These are phyloP conservation scores for Phytophthora tentaculata DNA, from an alignment of 352 stramenopile species.

Conservation along the genomic window DNA sequence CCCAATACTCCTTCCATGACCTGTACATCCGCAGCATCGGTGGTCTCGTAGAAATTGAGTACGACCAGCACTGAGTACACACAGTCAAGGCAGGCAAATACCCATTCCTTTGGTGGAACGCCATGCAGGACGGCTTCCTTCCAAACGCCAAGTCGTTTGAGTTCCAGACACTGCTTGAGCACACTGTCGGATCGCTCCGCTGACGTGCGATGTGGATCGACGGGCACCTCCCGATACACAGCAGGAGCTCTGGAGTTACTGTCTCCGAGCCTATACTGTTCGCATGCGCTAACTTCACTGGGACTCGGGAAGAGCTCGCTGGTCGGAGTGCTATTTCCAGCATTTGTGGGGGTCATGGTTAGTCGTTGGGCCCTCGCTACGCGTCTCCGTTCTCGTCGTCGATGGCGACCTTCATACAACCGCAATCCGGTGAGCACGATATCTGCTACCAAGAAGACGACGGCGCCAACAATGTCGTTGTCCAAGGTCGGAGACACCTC, in stretches of 20 bases:
- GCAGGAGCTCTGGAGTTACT: slow-evolving; percentile 7
- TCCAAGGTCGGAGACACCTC: slow-evolving; percentile 25
- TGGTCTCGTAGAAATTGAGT: slow-evolving; percentile 39
- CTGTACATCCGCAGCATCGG: slow-evolving; percentile 11
- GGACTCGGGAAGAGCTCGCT: slow-evolving; percentile 13
- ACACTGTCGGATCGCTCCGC: slow-evolving; percentile 19
- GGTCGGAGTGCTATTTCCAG: not conserved
- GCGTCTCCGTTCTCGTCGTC: slow-evolving; percentile 16
- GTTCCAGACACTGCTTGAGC: slow-evolving; percentile 23
- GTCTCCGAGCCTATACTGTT: not conserved
- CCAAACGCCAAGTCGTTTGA: slow-evolving; percentile 30
- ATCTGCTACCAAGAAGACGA: slow-evolving; percentile 40
- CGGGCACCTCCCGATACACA: slow-evolving; percentile 10
- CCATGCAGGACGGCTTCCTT: slow-evolving; percentile 16
- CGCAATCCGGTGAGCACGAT: slow-evolving; percentile 29
- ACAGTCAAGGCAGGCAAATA: slow-evolving; percentile 22
- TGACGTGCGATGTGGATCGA: slow-evolving; percentile 1
- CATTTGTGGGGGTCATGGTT: slow-evolving; percentile 23
- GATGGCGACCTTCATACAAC: slow-evolving; percentile 26
- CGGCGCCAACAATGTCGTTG: slow-evolving; percentile 33
- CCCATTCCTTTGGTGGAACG: slow-evolving; percentile 29
- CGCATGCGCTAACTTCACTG: not conserved
- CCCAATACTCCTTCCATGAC: not conserved
- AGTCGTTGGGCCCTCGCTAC: slow-evolving; percentile 14
- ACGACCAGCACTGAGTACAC: slow-evolving; percentile 25